phyloP scores from a whole-genome alignment of 306 rosid genomes.

The Gastrolobium bilobum region DNA sequence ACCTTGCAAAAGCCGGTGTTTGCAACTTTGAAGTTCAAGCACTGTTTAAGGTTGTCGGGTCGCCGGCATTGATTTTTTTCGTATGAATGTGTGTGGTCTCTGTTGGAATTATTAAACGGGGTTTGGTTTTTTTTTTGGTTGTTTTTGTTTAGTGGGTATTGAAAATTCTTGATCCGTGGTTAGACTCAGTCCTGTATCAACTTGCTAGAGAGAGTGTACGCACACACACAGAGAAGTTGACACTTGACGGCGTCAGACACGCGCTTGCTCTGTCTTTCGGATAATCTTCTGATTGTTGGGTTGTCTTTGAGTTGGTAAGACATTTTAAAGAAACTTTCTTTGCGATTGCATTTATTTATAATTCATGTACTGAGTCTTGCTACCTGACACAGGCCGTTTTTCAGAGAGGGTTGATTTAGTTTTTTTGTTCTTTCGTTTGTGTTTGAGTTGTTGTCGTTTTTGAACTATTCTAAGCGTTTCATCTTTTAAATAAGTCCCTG shows the following conservation, averaged over 20 bases:
- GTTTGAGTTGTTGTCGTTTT: conserved; percentile 16
- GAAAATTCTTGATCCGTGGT: conserved; percentile 31
- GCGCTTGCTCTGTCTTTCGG: conserved; percentile 48
- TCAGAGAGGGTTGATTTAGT: neutral
- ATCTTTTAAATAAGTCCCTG: conserved; percentile 32
- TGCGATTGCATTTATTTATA: conserved; percentile 39
- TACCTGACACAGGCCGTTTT: conserved; percentile 1
- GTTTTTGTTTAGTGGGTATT: conserved; percentile 21
- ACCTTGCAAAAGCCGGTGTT: neutral
- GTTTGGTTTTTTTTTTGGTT: conserved; percentile 15
- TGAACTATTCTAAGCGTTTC: conserved; percentile 44
- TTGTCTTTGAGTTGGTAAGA: conserved; percentile 67
- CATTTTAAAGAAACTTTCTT: conserved; percentile 43
- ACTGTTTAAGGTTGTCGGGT: conserved; percentile 50
- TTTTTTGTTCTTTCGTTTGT: neutral
- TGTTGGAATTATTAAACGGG: conserved; percentile 52
- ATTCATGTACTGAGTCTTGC: conserved; percentile 17
- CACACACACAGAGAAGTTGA: conserved; percentile 43
- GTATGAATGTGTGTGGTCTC: conserved; percentile 3
- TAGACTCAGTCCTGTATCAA: conserved; percentile 59
- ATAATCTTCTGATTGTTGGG: conserved; percentile 39
- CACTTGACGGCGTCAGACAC: conserved; percentile 59
- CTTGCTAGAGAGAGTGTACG: neutral
- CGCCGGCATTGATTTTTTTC: conserved; percentile 55
- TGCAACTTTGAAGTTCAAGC: neutral